Percentiles rank a stretch among this genome's conserved stretches.
Evolutionary conservation across 2,329 filamentous ascomycete genomes (phyloP).

Genomic region (Paramyrothecium roridum): DNA sequence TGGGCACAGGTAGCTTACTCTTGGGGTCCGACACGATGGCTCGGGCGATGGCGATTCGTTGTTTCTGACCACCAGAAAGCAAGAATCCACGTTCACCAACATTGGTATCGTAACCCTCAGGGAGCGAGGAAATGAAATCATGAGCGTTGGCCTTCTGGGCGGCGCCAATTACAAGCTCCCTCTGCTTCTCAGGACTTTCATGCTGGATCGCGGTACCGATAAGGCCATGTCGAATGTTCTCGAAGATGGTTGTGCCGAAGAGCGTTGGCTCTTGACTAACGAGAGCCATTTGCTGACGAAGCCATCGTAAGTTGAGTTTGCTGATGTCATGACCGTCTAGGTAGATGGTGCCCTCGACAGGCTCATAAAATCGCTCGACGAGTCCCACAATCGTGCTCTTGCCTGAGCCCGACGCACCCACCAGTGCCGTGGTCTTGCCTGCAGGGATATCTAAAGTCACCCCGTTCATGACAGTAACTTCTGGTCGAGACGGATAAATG

Average conservation of each 20-base stretch:
- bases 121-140: slow-evolving; percentile 79
- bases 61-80: slow-evolving; percentile 92
- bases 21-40: slow-evolving; percentile 90
- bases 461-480: slow-evolving; percentile 83
- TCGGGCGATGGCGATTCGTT: slow-evolving; percentile 90
- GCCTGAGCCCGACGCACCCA: slow-evolving; percentile 90
- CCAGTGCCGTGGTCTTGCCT: slow-evolving; percentile 88
- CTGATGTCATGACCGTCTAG: slow-evolving; percentile 82
- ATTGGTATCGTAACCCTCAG: slow-evolving; percentile 87
- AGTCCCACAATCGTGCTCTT: slow-evolving; percentile 94
- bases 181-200: slow-evolving; percentile 64
- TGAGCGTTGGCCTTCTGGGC: slow-evolving; percentile 92
- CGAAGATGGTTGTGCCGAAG: slow-evolving; percentile 83
- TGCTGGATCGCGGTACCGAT: slow-evolving; percentile 77
- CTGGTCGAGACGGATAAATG: slow-evolving; percentile 90
- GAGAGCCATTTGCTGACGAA: slow-evolving; percentile 86
- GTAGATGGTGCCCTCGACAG: slow-evolving; percentile 73
- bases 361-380: slow-evolving; percentile 91
- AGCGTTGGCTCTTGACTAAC: slow-evolving; percentile 92
- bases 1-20: slow-evolving; percentile 35
- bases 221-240: slow-evolving; percentile 87
- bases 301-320: slow-evolving; percentile 81
- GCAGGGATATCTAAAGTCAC: slow-evolving; percentile 79
- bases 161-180: slow-evolving; percentile 71
- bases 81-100: slow-evolving; percentile 95